Conservation (phyloP, 2,329 filamentous ascomycete genomes). For the Eutypella sp. region DNA sequence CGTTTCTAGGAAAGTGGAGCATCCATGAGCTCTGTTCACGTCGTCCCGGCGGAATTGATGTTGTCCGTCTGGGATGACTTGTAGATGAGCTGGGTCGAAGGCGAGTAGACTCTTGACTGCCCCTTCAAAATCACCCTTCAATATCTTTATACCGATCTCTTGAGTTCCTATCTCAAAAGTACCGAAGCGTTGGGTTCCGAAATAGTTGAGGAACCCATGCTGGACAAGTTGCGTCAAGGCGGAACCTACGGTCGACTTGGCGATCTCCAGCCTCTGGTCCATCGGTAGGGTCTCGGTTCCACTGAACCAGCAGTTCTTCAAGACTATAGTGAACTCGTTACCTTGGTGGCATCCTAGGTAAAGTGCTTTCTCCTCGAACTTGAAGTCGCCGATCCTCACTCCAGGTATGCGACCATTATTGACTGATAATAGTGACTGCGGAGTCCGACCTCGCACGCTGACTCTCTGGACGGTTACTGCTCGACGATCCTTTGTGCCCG, state of each 20-base stretch:
- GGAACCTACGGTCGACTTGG: slow-evolving; percentile 45
- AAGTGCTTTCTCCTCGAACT: slow-evolving; percentile 66
- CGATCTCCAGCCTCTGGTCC: slow-evolving; percentile 39
- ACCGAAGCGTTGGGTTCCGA: slow-evolving; percentile 93
- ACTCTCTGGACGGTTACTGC: slow-evolving; percentile 82
- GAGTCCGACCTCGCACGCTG: slow-evolving; percentile 51
- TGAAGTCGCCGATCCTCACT: slow-evolving; percentile 72
- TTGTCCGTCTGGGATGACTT: slow-evolving; percentile 44
- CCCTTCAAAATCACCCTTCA: slow-evolving; percentile 74
- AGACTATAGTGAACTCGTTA: slow-evolving; percentile 89
- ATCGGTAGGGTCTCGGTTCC: slow-evolving; percentile 41
- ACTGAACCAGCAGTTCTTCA: slow-evolving; percentile 73
- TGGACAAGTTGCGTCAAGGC: slow-evolving; percentile 63
- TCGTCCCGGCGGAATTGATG: slow-evolving; percentile 65
- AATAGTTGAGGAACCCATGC: slow-evolving; percentile 94
- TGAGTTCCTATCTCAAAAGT: slow-evolving; percentile 84
- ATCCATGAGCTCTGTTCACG: slow-evolving; percentile 69
- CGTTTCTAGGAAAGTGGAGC: slow-evolving; percentile 65
- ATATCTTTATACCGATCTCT: slow-evolving; percentile 74
- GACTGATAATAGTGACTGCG: slow-evolving; percentile 58
- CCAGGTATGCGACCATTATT: slow-evolving; percentile 57
- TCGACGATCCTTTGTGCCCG: slow-evolving; percentile 86
- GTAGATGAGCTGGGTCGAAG: slow-evolving; percentile 59
- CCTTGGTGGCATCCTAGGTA: slow-evolving; percentile 79
- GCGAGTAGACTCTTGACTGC: slow-evolving; percentile 74